Evolutionary conservation across 192 early-diverging fungal genomes (phyloP).

Genomic region (Coemansia sp.): DNA sequence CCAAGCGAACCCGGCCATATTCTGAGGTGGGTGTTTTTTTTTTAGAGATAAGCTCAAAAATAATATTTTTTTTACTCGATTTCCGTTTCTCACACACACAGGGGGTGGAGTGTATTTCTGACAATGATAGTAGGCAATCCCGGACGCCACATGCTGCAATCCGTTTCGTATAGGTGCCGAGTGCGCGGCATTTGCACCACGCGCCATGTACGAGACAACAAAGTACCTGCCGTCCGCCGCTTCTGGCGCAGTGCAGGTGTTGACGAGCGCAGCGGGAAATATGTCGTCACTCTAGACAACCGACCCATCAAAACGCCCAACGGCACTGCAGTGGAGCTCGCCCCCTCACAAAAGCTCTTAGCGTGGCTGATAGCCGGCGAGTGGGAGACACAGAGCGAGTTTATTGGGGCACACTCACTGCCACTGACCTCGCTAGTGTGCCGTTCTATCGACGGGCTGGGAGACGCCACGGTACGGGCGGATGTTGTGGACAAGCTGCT

Average conservation of each 20-base stretch:
- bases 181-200: slow-evolving; percentile 21
- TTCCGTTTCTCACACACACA: neutral
- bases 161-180: neutral
- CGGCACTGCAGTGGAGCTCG: slow-evolving; percentile 69
- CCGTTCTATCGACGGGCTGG: slow-evolving; percentile 79
- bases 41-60: too few relatives aligned
- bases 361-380: slow-evolving; percentile 88
- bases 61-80: neutral
- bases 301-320: slow-evolving; percentile 83
- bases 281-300: slow-evolving; percentile 73
- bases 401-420: slow-evolving; percentile 83
- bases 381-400: slow-evolving; percentile 87
- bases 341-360: slow-evolving; percentile 61
- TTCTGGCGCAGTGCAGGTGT: slow-evolving; percentile 51
- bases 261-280: slow-evolving; percentile 49
- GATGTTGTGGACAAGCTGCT: slow-evolving; percentile 78
- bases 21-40: neutral
- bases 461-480: slow-evolving; percentile 61
- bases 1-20: neutral
- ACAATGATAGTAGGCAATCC: slow-evolving; percentile 9
- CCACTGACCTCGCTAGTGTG: slow-evolving; percentile 92
- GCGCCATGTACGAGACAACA: slow-evolving; percentile 36
- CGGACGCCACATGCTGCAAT: slow-evolving; percentile 4
- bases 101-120: neutral
- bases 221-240: slow-evolving; percentile 39